Evolutionary conservation across 1,139 yeast genomes (phyloP).

Genomic region (Candida tropicalis): DNA sequence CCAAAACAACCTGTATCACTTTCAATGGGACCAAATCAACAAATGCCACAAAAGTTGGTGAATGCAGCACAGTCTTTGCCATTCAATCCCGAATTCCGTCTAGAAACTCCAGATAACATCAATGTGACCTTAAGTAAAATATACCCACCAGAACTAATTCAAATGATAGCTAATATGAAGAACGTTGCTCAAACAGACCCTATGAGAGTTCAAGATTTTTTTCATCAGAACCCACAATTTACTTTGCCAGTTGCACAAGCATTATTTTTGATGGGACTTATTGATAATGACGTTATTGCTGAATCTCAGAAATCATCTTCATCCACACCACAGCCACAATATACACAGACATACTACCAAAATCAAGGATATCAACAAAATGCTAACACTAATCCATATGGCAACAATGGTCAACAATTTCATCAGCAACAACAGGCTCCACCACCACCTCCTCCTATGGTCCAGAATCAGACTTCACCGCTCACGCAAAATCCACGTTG

Average conservation of each 20-base stretch:
- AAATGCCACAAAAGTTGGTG: slow-evolving; percentile 46
- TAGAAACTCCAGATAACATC: slow-evolving; percentile 53
- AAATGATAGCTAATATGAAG: slow-evolving; percentile 65
- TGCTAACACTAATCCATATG: slow-evolving; percentile 7
- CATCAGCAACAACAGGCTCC: slow-evolving; percentile 12
- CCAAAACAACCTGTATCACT: not conserved
- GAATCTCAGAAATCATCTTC: slow-evolving; percentile 41
- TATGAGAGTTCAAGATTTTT: slow-evolving; percentile 51
- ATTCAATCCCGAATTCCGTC: slow-evolving; percentile 44
- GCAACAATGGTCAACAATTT: slow-evolving; percentile 13
- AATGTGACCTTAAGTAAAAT: slow-evolving; percentile 58
- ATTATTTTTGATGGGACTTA: slow-evolving; percentile 72
- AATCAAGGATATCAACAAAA: slow-evolving; percentile 9
- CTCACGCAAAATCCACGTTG: slow-evolving; percentile 28
- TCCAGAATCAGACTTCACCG: slow-evolving; percentile 14
- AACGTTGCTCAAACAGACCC: slow-evolving; percentile 50
- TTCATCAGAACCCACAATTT: slow-evolving; percentile 58
- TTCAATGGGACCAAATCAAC: slow-evolving; percentile 12
- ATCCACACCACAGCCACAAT: slow-evolving; percentile 25
- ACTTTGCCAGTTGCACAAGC: slow-evolving; percentile 74
- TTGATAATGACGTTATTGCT: slow-evolving; percentile 63
- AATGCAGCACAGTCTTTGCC: slow-evolving; percentile 58
- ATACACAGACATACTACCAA: slow-evolving; percentile 12
- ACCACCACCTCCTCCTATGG: slow-evolving; percentile 18
- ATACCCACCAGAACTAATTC: slow-evolving; percentile 71